These are phyloP conservation scores for Rosa chinensis DNA, from an alignment of 306 rosid species.

Conservation along the genomic window DNA sequence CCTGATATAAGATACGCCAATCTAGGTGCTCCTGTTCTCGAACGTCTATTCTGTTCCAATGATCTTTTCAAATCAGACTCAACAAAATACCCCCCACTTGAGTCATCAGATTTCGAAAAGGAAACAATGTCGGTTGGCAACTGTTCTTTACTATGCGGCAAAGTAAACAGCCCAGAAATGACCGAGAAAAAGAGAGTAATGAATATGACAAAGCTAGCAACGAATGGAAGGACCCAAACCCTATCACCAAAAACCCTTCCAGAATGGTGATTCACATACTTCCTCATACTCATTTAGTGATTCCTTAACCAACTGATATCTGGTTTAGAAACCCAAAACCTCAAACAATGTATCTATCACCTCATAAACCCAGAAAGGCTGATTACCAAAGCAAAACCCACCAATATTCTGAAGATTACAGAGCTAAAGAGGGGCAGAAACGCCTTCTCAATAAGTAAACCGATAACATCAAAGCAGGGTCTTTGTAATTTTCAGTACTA, in stretches of 20 bases:
- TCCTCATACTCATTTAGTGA: constrained; percentile 69
- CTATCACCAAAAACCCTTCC: constrained; percentile 82
- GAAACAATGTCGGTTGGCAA: constrained; percentile 55
- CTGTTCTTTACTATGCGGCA: constrained; percentile 53
- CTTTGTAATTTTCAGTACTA: constrained; percentile 26
- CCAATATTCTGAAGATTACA: constrained; percentile 24
- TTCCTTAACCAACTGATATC: constrained; percentile 18
- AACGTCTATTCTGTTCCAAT: constrained; percentile 26
- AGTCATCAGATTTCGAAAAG: constrained; percentile 52
- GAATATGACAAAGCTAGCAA: constrained; percentile 73
- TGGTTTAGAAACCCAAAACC: constrained; percentile 26
- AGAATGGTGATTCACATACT: constrained; percentile 65
- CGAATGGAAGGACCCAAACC: constrained; percentile 81
- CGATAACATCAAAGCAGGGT: constrained; percentile 30
- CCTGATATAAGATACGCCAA: constrained; percentile 95
- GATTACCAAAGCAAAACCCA: constrained; percentile 37
- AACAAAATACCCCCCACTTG: constrained; percentile 63
- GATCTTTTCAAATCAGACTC: constrained; percentile 63
- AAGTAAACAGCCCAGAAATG: constrained; percentile 50
- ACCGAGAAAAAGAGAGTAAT: constrained; percentile 61
- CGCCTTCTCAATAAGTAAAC: constrained; percentile 21
- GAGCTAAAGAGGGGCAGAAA: constrained; percentile 10
- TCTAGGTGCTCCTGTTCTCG: constrained; percentile 55
- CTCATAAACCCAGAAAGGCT: constrained; percentile 24
- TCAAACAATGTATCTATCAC: constrained; percentile 24